Evolutionary conservation across 345 rosid genomes (phyloP).

Genomic region (Brassica incana): DNA sequence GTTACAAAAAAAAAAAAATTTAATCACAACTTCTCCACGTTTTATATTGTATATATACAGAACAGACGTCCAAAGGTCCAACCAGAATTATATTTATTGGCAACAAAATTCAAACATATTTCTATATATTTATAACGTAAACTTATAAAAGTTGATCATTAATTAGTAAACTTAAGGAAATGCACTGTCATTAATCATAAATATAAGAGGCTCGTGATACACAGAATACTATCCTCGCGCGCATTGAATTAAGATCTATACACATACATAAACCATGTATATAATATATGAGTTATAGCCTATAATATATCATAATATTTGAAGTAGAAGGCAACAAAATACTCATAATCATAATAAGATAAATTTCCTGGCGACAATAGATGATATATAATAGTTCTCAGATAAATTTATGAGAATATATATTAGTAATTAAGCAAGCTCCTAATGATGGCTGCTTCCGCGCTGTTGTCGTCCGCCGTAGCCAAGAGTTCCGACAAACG

Average conservation of each 20-base stretch:
- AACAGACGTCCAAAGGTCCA: not conserved
- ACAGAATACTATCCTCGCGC: slow-evolving; percentile 39
- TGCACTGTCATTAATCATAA: slow-evolving; percentile 33
- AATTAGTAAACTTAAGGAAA: slow-evolving; percentile 7
- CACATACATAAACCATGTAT: slow-evolving; percentile 24
- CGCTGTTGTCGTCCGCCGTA: slow-evolving; percentile 59
- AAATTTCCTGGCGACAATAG: slow-evolving; percentile 21
- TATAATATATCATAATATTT: slow-evolving; percentile 28
- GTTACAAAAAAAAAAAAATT: not conserved
- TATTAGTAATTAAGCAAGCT: slow-evolving; percentile 56
- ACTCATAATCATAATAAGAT: slow-evolving; percentile 24
- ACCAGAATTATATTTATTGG: not conserved
- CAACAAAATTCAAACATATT: not conserved
- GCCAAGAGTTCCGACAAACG: slow-evolving; percentile 75
- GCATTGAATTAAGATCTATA: slow-evolving; percentile 30
- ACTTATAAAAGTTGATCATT: not conserved
- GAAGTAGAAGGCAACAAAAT: slow-evolving; percentile 24
- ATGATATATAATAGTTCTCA: slow-evolving; percentile 24
- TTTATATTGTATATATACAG: not conserved
- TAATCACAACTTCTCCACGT: slow-evolving; percentile 36
- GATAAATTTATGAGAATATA: slow-evolving; percentile 36
- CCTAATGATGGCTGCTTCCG: slow-evolving; percentile 86
- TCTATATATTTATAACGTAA: not conserved
- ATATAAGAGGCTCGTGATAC: slow-evolving; percentile 37
- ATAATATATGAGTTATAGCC: slow-evolving; percentile 28